Evolutionary conservation across 805 yeast species (phyloP).

Genomic region (Candida ficus): DNA sequence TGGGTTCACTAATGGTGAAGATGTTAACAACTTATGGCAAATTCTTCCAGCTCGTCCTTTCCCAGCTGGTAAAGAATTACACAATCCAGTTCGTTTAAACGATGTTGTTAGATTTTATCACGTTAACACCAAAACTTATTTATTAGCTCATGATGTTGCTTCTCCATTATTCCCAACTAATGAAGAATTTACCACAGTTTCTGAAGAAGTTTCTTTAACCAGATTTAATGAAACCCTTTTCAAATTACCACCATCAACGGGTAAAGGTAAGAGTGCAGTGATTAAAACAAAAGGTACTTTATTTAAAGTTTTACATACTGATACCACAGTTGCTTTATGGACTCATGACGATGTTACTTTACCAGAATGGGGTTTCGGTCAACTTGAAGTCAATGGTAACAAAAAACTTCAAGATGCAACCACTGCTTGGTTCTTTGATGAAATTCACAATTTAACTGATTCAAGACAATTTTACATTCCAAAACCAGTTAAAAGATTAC

Average conservation of each 20-base stretch:
- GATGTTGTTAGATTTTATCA: constrained; percentile 79
- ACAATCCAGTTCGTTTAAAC: constrained; percentile 58
- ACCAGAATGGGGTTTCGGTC: constrained; percentile 94
- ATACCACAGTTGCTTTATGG: constrained; percentile 91
- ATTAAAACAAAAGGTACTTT: constrained; percentile 68
- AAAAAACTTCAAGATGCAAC: constrained; percentile 65
- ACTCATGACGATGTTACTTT: constrained; percentile 76
- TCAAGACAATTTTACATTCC: constrained; percentile 60
- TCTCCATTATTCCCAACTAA: constrained; percentile 90
- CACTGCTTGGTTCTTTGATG: constrained; percentile 74
- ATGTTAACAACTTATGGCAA: constrained; percentile 79
- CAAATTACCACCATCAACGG: constrained; percentile 58
- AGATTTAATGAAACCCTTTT: constrained; percentile 74
- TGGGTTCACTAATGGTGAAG: constrained; percentile 44
- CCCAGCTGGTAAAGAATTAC: constrained; percentile 33
- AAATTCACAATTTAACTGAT: constrained; percentile 61
- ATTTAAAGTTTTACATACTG: constrained; percentile 72
- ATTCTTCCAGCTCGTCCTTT: constrained; percentile 58
- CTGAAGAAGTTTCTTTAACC: constrained; percentile 50
- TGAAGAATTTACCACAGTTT: constrained; percentile 82
- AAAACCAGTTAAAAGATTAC: constrained; percentile 52
- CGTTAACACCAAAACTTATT: constrained; percentile 68
- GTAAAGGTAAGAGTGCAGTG: constrained; percentile 41
- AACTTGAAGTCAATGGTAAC: constrained; percentile 93
- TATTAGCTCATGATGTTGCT: constrained; percentile 92